A percentile compares a stretch with the other conserved stretches of the same genome.
Conservation (phyloP, 805 yeast genomes). For the Zygosaccharomyces rouxii region DNA sequence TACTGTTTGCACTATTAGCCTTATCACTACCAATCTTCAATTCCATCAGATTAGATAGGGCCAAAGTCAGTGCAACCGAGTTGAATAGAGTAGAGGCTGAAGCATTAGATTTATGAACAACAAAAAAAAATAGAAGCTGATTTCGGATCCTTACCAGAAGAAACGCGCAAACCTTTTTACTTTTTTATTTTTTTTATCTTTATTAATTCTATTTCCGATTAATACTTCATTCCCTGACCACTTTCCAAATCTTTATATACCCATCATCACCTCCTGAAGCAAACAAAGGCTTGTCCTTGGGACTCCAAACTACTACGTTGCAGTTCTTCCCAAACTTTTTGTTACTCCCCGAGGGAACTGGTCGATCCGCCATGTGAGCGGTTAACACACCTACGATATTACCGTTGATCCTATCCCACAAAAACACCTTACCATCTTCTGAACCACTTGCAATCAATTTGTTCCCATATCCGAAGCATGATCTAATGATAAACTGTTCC, state of each 20-base stretch:
- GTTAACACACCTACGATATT: constrained; percentile 46
- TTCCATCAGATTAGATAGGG: constrained; percentile 56
- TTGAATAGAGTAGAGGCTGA: constrained; percentile 25
- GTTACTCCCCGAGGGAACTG: constrained; percentile 13
- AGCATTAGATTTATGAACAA: background rate
- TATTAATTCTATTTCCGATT: background rate
- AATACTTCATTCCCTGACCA: constrained; percentile 24
- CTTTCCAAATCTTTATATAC: constrained; percentile 64
- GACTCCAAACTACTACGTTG: constrained; percentile 77
- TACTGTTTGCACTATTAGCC: constrained; percentile 50
- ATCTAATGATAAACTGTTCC: constrained; percentile 62
- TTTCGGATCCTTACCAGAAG: background rate
- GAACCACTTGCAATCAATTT: constrained; percentile 74
- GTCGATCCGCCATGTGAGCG: constrained; percentile 26
- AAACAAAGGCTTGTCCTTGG: constrained; percentile 46
- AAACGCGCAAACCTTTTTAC: background rate
- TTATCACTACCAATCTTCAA: constrained; percentile 55
- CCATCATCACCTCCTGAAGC: constrained; percentile 86
- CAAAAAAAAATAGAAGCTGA: background rate
- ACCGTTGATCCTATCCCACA: constrained; percentile 75
- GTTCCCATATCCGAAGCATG: constrained; percentile 71
- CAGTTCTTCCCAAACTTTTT: constrained; percentile 40
- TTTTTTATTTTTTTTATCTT: background rate
- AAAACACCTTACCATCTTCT: constrained; percentile 70
- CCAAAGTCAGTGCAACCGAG: constrained; percentile 49